These are phyloP conservation scores for Silene vulgaris DNA, from an alignment of 179 eudicot genomes.

Conservation along the genomic window DNA sequence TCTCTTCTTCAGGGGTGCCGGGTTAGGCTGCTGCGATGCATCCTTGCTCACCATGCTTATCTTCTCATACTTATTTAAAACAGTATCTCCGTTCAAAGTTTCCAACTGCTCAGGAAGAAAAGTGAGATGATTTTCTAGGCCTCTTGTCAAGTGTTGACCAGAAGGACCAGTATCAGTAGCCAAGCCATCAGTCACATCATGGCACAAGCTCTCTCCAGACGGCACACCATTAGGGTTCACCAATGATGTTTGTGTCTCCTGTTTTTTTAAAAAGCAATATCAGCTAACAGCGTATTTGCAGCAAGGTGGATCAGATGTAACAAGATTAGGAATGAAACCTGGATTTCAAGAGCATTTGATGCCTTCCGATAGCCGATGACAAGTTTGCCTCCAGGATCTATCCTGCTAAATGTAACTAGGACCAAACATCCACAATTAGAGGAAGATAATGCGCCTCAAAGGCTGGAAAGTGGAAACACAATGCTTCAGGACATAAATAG, in stretches of 20 bases:
- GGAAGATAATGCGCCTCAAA: constrained; percentile 11
- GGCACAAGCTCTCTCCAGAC: constrained; percentile 45
- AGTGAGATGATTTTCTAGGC: constrained; percentile 29
- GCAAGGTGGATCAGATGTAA: not conserved
- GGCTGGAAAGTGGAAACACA: not conserved
- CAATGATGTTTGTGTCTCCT: constrained; percentile 54
- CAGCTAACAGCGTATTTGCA: constrained; percentile 14
- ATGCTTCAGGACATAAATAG: not conserved
- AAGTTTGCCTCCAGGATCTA: constrained; percentile 53
- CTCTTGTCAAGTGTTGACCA: constrained; percentile 23
- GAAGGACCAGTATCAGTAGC: constrained; percentile 38
- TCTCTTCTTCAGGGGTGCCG: constrained; percentile 56
- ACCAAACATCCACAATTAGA: constrained; percentile 22
- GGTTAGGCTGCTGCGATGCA: constrained; percentile 31
- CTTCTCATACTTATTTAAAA: constrained; percentile 40
- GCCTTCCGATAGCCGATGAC: constrained; percentile 49
- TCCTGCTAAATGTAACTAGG: constrained; percentile 44
- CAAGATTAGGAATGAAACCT: constrained; percentile 28
- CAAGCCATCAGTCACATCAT: constrained; percentile 45
- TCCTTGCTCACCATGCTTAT: constrained; percentile 44
- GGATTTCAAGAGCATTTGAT: constrained; percentile 33
- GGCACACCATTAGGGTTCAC: constrained; percentile 39
- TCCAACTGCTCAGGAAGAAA: constrained; percentile 26
- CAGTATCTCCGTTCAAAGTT: constrained; percentile 27
- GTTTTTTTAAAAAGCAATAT: constrained; percentile 25